phyloP scores from a whole-genome alignment of 768 basidiomycete species.

The Polyporus arcularius region DNA sequence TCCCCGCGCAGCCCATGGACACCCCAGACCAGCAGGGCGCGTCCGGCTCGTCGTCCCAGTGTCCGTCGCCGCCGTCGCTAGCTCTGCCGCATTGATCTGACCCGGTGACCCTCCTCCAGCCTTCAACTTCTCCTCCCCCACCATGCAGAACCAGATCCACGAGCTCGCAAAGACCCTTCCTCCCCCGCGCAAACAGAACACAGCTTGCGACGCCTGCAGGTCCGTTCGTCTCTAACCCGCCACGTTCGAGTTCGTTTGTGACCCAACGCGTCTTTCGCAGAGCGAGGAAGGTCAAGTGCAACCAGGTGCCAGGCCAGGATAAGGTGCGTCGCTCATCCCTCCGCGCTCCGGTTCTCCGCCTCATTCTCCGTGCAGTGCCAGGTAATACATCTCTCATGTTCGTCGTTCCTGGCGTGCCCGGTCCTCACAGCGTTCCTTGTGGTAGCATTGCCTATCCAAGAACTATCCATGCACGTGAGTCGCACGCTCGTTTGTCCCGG shows the following conservation, averaged over 20 bases:
- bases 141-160: conserved; percentile 80
- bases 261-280: conserved; percentile 37
- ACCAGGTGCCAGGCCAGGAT: conserved; percentile 78
- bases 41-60: conserved; percentile 13
- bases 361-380: conserved; percentile 52
- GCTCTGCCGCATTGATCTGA: conserved; percentile 25
- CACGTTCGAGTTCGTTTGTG: not conserved
- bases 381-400: conserved; percentile 39
- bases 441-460: conserved; percentile 81
- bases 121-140: conserved; percentile 61
- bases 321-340: conserved; percentile 52
- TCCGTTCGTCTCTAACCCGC: conserved; percentile 28
- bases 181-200: conserved; percentile 89
- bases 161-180: conserved; percentile 79
- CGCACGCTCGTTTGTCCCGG: conserved; percentile 19
- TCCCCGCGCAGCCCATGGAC: conserved; percentile 11
- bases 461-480: conserved; percentile 92
- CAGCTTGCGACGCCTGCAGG: conserved; percentile 94
- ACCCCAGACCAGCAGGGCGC: conserved; percentile 13
- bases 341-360: conserved; percentile 19
- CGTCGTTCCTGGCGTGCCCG: not conserved
- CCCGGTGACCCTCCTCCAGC: conserved; percentile 40
- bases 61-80: conserved; percentile 9
- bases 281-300: conserved; percentile 87
- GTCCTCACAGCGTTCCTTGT: conserved; percentile 9